These are phyloP conservation scores for Lachancea waltii DNA, from an alignment of 805 yeast genomes.

Conservation along the genomic window DNA sequence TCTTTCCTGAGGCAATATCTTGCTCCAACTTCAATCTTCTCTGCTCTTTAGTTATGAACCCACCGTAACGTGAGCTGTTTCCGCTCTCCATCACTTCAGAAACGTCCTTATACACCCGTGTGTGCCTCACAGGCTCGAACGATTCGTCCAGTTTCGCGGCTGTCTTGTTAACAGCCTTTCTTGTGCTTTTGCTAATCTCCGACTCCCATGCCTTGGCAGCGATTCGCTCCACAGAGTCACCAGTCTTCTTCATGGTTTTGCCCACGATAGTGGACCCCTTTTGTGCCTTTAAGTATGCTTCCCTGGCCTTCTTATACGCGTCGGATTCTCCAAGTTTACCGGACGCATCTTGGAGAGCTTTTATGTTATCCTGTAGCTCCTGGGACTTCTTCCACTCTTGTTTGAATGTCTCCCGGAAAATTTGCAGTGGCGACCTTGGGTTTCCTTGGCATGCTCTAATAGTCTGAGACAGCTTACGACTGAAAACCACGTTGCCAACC, in stretches of 20 bases:
- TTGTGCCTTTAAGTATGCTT: slow-evolving; percentile 84
- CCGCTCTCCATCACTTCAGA: slow-evolving; percentile 89
- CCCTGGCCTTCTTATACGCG: slow-evolving; percentile 87
- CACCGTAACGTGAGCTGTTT: slow-evolving; percentile 83
- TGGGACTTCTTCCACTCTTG: slow-evolving; percentile 84
- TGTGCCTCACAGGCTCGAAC: slow-evolving; percentile 87
- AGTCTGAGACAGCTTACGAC: slow-evolving; percentile 14
- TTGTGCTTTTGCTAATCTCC: slow-evolving; percentile 82
- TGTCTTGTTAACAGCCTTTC: slow-evolving; percentile 73
- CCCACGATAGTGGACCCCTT: slow-evolving; percentile 62
- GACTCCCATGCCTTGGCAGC: slow-evolving; percentile 96
- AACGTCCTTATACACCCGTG: slow-evolving; percentile 83
- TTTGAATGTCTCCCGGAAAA: slow-evolving; percentile 86
- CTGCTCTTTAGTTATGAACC: slow-evolving; percentile 77
- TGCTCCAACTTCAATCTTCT: slow-evolving; percentile 67
- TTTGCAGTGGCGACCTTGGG: slow-evolving; percentile 68
- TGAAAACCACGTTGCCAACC: slow-evolving; percentile 5
- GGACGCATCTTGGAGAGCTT: slow-evolving; percentile 92
- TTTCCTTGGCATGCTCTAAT: slow-evolving; percentile 12
- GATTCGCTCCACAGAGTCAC: slow-evolving; percentile 86
- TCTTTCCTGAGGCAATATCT: slow-evolving; percentile 52
- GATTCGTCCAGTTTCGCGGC: slow-evolving; percentile 81
- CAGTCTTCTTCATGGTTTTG: slow-evolving; percentile 77
- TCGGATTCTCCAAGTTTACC: slow-evolving; percentile 91
- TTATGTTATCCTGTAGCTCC: slow-evolving; percentile 87